These are phyloP conservation scores for Torrubiellomyces zombiae DNA, from an alignment of 2,329 filamentous ascomycete species.

Conservation along the genomic window DNA sequence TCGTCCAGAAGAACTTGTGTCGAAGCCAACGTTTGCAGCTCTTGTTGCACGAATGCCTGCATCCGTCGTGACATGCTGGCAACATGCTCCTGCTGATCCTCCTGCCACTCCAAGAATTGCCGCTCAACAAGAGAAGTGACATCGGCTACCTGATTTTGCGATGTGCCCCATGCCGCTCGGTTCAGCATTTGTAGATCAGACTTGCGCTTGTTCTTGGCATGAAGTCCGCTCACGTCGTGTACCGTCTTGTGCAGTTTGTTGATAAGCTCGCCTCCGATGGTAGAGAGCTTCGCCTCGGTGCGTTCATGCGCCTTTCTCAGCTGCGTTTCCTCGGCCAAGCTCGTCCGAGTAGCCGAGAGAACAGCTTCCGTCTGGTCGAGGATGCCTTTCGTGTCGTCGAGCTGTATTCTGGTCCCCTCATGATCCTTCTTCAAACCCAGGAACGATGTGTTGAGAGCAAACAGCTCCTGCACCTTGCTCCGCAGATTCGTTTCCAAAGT, in stretches of 20 bases:
- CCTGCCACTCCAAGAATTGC: conserved; percentile 55
- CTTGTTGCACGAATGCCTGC: conserved; percentile 57
- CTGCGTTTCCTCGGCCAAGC: conserved; percentile 61
- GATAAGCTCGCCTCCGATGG: conserved; percentile 60
- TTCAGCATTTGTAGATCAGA: conserved; percentile 73
- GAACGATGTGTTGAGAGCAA: conserved; percentile 71
- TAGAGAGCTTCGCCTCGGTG: conserved; percentile 63
- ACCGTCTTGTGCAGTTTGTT: conserved; percentile 64
- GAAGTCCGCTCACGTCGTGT: conserved; percentile 62
- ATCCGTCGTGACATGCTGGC: conserved; percentile 52
- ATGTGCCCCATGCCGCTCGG: conserved; percentile 59
- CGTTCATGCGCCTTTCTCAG: conserved; percentile 71
- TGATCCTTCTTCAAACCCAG: conserved; percentile 81
- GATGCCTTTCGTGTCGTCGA: conserved; percentile 67
- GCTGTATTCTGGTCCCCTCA: conserved; percentile 51
- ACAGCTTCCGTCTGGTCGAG: conserved; percentile 81
- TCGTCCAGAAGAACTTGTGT: conserved; percentile 56
- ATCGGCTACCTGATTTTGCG: conserved; percentile 57
- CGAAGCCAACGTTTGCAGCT: conserved; percentile 52
- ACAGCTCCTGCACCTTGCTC: conserved; percentile 87
- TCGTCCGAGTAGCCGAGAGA: conserved; percentile 57
- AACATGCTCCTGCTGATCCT: conserved; percentile 57
- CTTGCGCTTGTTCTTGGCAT: conserved; percentile 73
- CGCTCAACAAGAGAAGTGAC: conserved; percentile 64
- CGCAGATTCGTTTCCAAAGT: conserved; percentile 79